Conservation (phyloP, 345 rosid species). For the Angophora floribunda region DNA sequence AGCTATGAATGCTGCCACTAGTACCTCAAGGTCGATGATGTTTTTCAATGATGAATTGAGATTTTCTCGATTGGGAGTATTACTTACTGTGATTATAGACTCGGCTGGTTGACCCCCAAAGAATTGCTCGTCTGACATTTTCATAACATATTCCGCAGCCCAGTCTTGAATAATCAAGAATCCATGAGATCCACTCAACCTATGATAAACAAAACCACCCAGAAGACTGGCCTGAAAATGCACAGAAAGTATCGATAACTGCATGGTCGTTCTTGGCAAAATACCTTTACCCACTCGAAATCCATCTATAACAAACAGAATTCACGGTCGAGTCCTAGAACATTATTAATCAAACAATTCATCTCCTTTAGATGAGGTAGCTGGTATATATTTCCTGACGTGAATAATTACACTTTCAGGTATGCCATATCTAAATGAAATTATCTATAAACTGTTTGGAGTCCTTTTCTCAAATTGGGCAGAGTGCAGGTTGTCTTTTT, state of each 20-base stretch:
- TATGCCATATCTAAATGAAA: background rate
- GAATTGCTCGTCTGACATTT: background rate
- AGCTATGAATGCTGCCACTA: too few species aligned
- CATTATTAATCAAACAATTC: background rate
- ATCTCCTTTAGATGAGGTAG: background rate
- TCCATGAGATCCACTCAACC: background rate
- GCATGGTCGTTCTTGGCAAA: too few species aligned
- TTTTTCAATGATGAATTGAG: background rate
- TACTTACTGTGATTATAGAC: background rate
- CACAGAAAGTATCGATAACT: too few species aligned
- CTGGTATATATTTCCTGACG: background rate
- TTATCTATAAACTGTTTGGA: background rate
- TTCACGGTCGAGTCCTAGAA: too few species aligned
- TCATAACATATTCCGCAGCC: background rate
- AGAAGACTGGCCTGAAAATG: background rate
- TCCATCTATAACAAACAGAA: too few species aligned
- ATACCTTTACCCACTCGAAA: too few species aligned
- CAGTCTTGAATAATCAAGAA: background rate
- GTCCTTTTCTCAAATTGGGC: background rate
- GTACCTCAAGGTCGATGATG: too few species aligned
- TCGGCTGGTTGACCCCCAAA: background rate
- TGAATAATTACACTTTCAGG: background rate
- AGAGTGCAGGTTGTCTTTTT: background rate
- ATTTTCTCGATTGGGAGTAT: background rate
- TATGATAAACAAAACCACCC: rapidly evolving